These are phyloP conservation scores for Pichiaceae sp. DNA, from an alignment of 1,139 yeast species.

Conservation along the genomic window DNA sequence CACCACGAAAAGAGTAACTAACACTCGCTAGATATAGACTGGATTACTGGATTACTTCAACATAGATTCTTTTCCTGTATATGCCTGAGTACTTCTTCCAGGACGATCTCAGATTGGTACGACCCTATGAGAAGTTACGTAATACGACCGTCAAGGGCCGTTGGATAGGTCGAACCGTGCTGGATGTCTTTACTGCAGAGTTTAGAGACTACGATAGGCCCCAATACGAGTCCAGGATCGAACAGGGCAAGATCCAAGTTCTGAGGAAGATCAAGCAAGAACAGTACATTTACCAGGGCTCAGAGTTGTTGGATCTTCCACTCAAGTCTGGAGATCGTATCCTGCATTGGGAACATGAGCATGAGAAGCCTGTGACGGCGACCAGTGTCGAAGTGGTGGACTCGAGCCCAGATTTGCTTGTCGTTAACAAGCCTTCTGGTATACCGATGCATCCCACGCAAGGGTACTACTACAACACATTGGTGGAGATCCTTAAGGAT, in stretches of 20 bases:
- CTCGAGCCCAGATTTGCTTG: slow-evolving; percentile 43
- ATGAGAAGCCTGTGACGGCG: slow-evolving; percentile 43
- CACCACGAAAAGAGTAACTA: background rate
- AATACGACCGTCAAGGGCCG: slow-evolving; percentile 38
- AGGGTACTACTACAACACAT: slow-evolving; percentile 48
- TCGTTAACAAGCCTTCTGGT: slow-evolving; percentile 68
- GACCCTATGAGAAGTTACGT: slow-evolving; percentile 35
- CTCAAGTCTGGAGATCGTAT: slow-evolving; percentile 43
- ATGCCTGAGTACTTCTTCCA: slow-evolving; percentile 23
- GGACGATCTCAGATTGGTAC: slow-evolving; percentile 36
- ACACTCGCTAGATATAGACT: background rate
- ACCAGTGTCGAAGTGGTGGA: slow-evolving; percentile 31
- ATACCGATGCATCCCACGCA: slow-evolving; percentile 80
- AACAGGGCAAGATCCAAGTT: slow-evolving; percentile 11
- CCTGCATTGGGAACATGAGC: slow-evolving; percentile 42
- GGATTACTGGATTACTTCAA: too few species aligned
- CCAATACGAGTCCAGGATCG: slow-evolving; percentile 16
- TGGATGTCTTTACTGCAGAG: slow-evolving; percentile 36
- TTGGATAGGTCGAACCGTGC: slow-evolving; percentile 38
- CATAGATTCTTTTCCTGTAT: too few species aligned
- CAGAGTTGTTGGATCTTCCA: slow-evolving; percentile 15
- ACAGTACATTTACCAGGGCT: slow-evolving; percentile 7
- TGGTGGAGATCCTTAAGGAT: slow-evolving; percentile 48
- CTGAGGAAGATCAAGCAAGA: slow-evolving; percentile 11
- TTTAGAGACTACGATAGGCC: slow-evolving; percentile 22